phyloP scores from a whole-genome alignment of 2,329 filamentous ascomycete species.

The Akanthomyces muscarius region DNA sequence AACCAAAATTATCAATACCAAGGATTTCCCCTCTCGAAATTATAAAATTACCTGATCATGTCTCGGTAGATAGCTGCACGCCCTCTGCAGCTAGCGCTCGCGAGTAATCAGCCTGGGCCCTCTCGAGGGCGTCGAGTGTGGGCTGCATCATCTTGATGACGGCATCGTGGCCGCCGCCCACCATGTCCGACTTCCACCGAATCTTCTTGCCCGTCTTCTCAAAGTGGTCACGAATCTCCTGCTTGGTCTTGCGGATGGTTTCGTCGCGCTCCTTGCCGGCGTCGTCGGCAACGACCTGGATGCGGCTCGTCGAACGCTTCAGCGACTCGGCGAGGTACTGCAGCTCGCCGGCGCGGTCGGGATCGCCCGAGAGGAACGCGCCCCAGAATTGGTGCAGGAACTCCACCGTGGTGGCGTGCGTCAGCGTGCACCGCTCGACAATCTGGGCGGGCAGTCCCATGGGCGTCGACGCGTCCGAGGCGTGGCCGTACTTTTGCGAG shows the following conservation, averaged over 20 bases:
- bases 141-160: slow-evolving; percentile 75
- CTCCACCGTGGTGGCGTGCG: slow-evolving; percentile 89
- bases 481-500: slow-evolving; percentile 52
- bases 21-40: not conserved
- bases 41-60: slow-evolving; percentile 17
- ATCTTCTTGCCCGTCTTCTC: slow-evolving; percentile 71
- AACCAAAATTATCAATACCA: not conserved
- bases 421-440: slow-evolving; percentile 57
- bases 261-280: slow-evolving; percentile 71
- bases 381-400: slow-evolving; percentile 98
- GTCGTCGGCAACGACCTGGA: slow-evolving; percentile 73
- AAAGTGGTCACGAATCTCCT: slow-evolving; percentile 66
- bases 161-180: slow-evolving; percentile 71
- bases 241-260: slow-evolving; percentile 63
- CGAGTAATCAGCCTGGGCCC: slow-evolving; percentile 67
- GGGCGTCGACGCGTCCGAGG: slow-evolving; percentile 43
- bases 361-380: slow-evolving; percentile 83
- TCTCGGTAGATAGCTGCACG: slow-evolving; percentile 45
- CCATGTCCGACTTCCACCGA: slow-evolving; percentile 61
- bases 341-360: slow-evolving; percentile 74
- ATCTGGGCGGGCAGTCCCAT: slow-evolving; percentile 55
- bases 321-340: slow-evolving; percentile 80
- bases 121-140: slow-evolving; percentile 64
- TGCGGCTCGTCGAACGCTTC: slow-evolving; percentile 69
- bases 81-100: slow-evolving; percentile 65